phyloP scores from a whole-genome alignment of 768 basidiomycete genomes.

The Rubroboletus satanas region DNA sequence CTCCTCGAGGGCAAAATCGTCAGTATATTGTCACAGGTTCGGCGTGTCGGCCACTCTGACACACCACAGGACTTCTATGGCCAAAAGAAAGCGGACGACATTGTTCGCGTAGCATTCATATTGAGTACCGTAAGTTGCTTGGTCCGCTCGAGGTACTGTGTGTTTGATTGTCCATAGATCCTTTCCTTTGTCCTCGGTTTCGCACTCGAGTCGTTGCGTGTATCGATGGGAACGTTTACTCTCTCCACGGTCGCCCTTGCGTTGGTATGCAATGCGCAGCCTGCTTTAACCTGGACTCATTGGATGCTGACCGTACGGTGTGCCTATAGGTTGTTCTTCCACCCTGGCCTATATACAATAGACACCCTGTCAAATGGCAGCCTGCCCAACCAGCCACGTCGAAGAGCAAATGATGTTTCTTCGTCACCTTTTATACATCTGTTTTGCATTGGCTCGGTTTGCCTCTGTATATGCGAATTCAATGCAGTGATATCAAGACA shows the following conservation, averaged over 20 bases:
- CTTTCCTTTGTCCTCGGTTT: conserved; percentile 31
- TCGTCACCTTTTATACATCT: neutral
- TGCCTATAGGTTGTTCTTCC: conserved; percentile 52
- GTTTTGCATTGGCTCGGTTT: neutral
- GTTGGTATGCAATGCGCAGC: conserved; percentile 13
- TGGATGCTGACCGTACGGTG: neutral
- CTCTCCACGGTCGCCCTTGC: conserved; percentile 19
- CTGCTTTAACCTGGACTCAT: too few species aligned
- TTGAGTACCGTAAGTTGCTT: conserved; percentile 21
- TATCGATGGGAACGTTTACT: conserved; percentile 24
- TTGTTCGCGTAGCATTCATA: conserved; percentile 23
- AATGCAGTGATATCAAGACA: neutral
- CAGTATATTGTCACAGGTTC: neutral
- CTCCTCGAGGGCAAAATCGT: conserved; percentile 32
- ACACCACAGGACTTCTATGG: conserved; percentile 29
- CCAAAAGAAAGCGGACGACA: conserved; percentile 25
- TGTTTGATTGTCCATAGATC: conserved; percentile 13
- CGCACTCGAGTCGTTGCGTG: conserved; percentile 24
- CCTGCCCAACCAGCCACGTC: conserved; percentile 18
- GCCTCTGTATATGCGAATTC: neutral
- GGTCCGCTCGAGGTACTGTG: neutral
- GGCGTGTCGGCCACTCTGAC: neutral
- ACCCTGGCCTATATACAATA: conserved; percentile 54
- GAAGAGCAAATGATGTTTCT: conserved; percentile 19
- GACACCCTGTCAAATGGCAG: conserved; percentile 22